Conservation (phyloP, 257 asterid genomes). For the Verbena officinalis region DNA sequence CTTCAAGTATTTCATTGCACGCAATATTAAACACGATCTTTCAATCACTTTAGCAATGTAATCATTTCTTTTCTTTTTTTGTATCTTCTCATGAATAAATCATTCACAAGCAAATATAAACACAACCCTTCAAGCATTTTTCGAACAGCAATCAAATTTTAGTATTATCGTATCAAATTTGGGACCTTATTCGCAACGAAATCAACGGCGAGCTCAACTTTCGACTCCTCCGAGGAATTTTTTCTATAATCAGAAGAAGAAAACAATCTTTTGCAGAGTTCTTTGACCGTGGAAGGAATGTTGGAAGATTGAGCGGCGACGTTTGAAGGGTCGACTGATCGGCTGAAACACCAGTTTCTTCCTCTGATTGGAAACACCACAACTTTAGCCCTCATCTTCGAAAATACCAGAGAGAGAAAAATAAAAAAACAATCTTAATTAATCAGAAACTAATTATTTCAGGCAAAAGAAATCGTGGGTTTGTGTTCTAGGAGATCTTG, state of each 20-base stretch:
- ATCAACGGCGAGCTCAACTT: constrained; percentile 71
- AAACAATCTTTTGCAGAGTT: constrained; percentile 54
- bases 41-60: constrained; percentile 12
- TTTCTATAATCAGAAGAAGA: constrained; percentile 31
- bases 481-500: neutral
- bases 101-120: neutral
- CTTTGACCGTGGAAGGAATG: constrained; percentile 74
- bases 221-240: constrained; percentile 39
- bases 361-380: constrained; percentile 90
- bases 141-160: constrained; percentile 1
- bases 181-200: constrained; percentile 73
- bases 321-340: constrained; percentile 60
- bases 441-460: neutral
- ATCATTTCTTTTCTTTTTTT: too few species aligned
- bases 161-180: neutral
- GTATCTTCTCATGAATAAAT: too few species aligned
- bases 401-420: neutral
- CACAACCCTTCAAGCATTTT: constrained; percentile 17
- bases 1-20: constrained; percentile 2
- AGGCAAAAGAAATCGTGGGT: neutral
- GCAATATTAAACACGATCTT: constrained; percentile 1
- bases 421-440: neutral
- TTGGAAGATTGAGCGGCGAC: constrained; percentile 50
- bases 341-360: constrained; percentile 92
- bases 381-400: constrained; percentile 72